These are phyloP conservation scores for Castanea sativa DNA, from an alignment of 306 rosid genomes.

Conservation along the genomic window DNA sequence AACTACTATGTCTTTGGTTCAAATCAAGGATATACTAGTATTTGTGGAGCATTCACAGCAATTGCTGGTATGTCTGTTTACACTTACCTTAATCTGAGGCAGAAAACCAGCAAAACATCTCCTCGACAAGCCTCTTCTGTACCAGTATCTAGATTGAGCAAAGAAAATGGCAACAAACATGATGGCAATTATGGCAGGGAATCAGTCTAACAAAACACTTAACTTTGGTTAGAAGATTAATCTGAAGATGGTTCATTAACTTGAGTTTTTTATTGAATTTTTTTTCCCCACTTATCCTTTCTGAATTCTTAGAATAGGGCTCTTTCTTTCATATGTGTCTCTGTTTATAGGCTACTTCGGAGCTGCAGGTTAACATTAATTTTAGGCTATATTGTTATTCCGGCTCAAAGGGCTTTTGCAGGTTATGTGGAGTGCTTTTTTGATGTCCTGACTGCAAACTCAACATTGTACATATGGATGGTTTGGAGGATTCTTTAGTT, in stretches of 20 bases:
- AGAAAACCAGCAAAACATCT: constrained; percentile 47
- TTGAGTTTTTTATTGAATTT: background rate
- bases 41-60: constrained; percentile 81
- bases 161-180: constrained; percentile 61
- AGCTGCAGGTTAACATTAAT: background rate
- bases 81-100: constrained; percentile 77
- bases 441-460: background rate
- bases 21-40: constrained; percentile 78
- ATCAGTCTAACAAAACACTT: constrained; percentile 52
- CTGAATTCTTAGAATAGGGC: background rate
- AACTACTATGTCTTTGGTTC: constrained; percentile 78
- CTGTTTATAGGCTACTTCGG: background rate
- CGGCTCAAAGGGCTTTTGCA: background rate
- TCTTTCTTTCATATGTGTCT: background rate
- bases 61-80: constrained; percentile 80
- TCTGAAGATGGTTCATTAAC: constrained; percentile 1
- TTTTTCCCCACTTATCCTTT: background rate
- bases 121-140: constrained; percentile 59
- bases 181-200: constrained; percentile 63
- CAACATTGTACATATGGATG: constrained; percentile 36
- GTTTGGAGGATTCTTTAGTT: constrained; percentile 24
- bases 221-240: constrained; percentile 15
- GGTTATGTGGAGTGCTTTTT: constrained; percentile 7
- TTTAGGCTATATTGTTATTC: background rate
- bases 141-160: constrained; percentile 71